Conservation (phyloP, 805 yeast species). For the Ogataea degrootiae region DNA sequence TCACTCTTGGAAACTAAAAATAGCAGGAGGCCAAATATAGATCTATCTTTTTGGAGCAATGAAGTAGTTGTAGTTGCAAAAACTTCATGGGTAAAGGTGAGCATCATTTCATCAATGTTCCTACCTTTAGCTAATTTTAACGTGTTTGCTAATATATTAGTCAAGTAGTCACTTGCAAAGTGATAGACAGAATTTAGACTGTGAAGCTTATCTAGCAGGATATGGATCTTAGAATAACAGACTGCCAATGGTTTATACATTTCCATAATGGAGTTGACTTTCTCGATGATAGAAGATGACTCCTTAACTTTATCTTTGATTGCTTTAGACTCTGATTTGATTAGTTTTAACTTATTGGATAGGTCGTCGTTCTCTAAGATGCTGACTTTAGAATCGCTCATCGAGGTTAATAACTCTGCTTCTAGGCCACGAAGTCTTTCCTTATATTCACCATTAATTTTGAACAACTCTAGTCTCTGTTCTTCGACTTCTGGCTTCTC, state of each 20-base stretch:
- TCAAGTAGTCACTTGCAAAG: constrained; percentile 46
- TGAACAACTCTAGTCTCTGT: constrained; percentile 48
- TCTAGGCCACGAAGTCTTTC: constrained; percentile 54
- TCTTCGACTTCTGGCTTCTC: constrained; percentile 65
- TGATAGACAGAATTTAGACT: constrained; percentile 51
- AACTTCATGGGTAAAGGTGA: constrained; percentile 40
- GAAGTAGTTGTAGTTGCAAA: constrained; percentile 44
- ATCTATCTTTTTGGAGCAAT: constrained; percentile 39
- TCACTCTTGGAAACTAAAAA: constrained; percentile 14
- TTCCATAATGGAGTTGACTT: constrained; percentile 44
- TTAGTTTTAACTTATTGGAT: constrained; percentile 51
- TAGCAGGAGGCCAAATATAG: constrained; percentile 39
- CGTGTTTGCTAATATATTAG: constrained; percentile 31
- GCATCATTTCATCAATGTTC: constrained; percentile 31
- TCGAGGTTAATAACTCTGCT: constrained; percentile 46
- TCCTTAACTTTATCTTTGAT: constrained; percentile 51
- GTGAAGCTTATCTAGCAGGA: constrained; percentile 39
- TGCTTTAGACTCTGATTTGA: constrained; percentile 58
- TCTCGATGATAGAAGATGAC: constrained; percentile 48
- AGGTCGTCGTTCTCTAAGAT: constrained; percentile 66
- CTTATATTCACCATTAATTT: constrained; percentile 56
- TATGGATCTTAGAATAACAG: constrained; percentile 47
- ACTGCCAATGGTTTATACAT: constrained; percentile 51
- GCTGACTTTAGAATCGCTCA: constrained; percentile 54
- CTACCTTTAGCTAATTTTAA: constrained; percentile 5